A percentile compares a stretch with the other conserved stretches of the same genome.
Conservation (phyloP, 106 monocot genomes). For the Dioscorea alata region DNA sequence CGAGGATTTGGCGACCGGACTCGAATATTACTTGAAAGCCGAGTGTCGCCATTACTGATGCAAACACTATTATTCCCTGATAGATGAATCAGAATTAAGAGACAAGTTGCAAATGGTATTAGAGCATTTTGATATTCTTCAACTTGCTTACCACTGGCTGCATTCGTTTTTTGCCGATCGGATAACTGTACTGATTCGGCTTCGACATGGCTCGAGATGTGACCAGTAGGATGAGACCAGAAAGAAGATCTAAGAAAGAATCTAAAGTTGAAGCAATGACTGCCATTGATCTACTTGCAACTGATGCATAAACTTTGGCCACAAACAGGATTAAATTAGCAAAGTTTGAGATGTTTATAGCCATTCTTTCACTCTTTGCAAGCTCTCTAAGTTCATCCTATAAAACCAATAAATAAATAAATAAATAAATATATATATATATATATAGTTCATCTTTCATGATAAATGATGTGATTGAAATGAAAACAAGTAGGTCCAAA, state of each 20-base stretch:
- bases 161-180: constrained; percentile 90
- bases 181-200: constrained; percentile 64
- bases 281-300: constrained; percentile 67
- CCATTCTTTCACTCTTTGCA: constrained; percentile 59
- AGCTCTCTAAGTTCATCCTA: constrained; percentile 60
- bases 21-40: constrained; percentile 82
- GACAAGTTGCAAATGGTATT: no score
- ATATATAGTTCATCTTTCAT: no score
- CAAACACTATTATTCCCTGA: constrained; percentile 87
- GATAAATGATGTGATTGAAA: no score
- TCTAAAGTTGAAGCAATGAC: constrained; percentile 91
- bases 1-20: constrained; percentile 48
- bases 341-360: constrained; percentile 66
- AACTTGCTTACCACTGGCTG: constrained; percentile 60
- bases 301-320: constrained; percentile 57
- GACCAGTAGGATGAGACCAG: constrained; percentile 83
- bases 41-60: constrained; percentile 91
- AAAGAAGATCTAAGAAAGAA: constrained; percentile 80
- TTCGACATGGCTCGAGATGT: constrained; percentile 74
- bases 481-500: no score
- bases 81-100: no score
- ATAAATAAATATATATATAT: no score
- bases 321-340: constrained; percentile 64
- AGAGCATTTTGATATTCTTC: no score
- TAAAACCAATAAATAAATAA: neutral